phyloP scores from a whole-genome alignment of 768 basidiomycete species.

The Paxillus rubicundulus region DNA sequence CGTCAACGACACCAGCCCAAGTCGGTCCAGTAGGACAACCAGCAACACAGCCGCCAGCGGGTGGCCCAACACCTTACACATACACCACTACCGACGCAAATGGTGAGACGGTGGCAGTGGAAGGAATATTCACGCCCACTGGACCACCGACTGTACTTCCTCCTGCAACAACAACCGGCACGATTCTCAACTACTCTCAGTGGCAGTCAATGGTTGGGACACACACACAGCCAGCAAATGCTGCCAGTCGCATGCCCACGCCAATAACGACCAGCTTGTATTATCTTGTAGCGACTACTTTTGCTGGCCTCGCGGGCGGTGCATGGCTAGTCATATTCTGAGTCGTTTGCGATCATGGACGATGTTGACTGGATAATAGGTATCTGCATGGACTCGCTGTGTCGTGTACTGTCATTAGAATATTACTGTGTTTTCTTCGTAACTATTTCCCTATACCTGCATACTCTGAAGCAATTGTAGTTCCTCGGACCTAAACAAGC shows the following conservation, averaged over 20 bases:
- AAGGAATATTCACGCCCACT: slow-evolving; percentile 33
- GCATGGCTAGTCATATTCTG: slow-evolving; percentile 31
- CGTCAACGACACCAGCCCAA: slow-evolving; percentile 18
- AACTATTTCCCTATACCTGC: slow-evolving; percentile 14
- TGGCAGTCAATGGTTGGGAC: slow-evolving; percentile 33
- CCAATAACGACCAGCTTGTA: slow-evolving; percentile 25
- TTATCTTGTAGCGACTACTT: slow-evolving; percentile 22
- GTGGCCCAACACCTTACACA: slow-evolving; percentile 47
- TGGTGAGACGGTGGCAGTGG: slow-evolving; percentile 21
- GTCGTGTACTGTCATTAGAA: slow-evolving; percentile 1
- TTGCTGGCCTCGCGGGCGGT: slow-evolving; percentile 28
- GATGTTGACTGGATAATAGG: slow-evolving; percentile 1
- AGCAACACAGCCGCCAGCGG: slow-evolving; percentile 37
- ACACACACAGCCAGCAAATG: slow-evolving; percentile 24
- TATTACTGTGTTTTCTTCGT: neutral
- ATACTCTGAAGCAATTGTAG: slow-evolving; percentile 10
- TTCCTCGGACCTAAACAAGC: neutral
- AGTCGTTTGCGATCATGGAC: slow-evolving; percentile 10
- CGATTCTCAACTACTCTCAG: slow-evolving; percentile 28
- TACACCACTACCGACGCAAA: slow-evolving; percentile 46
- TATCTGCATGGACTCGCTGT: slow-evolving; percentile 5
- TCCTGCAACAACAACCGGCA: slow-evolving; percentile 23
- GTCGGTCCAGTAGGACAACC: slow-evolving; percentile 53
- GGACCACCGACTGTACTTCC: slow-evolving; percentile 29
- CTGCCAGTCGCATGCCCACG: slow-evolving; percentile 21